Base-by-base conservation (phyloP, 2,329 filamentous ascomycete species). In the Hymenoscyphus linearis region DNA sequence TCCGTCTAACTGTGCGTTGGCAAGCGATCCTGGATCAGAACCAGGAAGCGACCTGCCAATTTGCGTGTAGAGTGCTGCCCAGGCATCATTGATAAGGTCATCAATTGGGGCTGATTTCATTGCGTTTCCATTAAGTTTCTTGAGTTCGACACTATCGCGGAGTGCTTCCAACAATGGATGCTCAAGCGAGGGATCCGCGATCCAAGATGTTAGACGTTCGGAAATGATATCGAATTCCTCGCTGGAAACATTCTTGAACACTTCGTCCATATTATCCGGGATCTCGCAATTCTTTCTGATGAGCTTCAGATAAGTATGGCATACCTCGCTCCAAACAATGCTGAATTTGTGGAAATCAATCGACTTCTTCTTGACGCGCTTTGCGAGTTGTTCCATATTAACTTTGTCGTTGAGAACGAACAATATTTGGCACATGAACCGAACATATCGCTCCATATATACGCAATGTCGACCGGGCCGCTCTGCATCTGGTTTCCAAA, bases 81-180 rank as follows among this genome's bases (percentile, higher is more conserved):
- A 99, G 55, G 90, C 87, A 74, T 99, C 95, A 25, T 88, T 89
- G 66, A 97, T 89, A n/a, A 98, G 82, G 70, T 99, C 95, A 69
- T 99, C 95, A 52, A 98, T 93, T 10, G 87, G 81, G 0, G 86
- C 84, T 0, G 88, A 84, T 74, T 96, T 97, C 83, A 96, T 95
- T 7, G 96, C 80, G 54, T 88, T 89, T 47, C 88, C 87, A 71
- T 99, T 99, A 52, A 97, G 82, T 72, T 86, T 88, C 71, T 90
- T 90, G 36, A 90, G 76, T 67, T 91, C 88, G 27, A 87, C 78
- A 1, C 84, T 82, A 65, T 90, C 87, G 50, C 84, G 80, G 12
- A 91, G 78, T 6, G 87, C 77, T 60, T 89, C 86, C 2, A 89
- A 75, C 2, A 81, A 78, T 0, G 78, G 75, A 59, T 79, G 74